Evolutionary conservation across 2,329 filamentous ascomycete genomes (phyloP).

Genomic region (Rasamsonia emersonii): DNA sequence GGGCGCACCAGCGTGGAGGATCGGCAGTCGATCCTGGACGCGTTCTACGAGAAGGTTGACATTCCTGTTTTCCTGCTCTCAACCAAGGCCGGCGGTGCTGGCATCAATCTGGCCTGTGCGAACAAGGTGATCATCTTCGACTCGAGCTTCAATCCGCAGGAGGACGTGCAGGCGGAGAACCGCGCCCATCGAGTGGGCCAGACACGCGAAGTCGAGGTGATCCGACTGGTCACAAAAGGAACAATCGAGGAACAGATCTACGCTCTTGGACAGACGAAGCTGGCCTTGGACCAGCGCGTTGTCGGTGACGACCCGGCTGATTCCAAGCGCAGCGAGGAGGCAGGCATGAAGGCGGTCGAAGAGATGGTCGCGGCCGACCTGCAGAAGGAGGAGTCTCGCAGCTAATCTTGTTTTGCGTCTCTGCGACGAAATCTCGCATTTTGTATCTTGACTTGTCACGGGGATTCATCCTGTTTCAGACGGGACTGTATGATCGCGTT

Average conservation of each 20-base stretch:
- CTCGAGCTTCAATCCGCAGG: slow-evolving; percentile 93
- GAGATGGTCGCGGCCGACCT: slow-evolving; percentile 41
- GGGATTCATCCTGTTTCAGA: too few relatives aligned
- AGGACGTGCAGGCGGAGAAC: slow-evolving; percentile 97
- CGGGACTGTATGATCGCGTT: too few relatives aligned
- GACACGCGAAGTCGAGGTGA: slow-evolving; percentile 79
- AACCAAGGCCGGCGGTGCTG: slow-evolving; percentile 90
- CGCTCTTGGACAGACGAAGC: slow-evolving; percentile 82
- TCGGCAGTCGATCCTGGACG: slow-evolving; percentile 79
- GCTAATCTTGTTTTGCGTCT: too few relatives aligned
- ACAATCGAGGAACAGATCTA: slow-evolving; percentile 94
- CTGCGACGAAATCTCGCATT: too few relatives aligned
- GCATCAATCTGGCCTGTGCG: slow-evolving; percentile 88
- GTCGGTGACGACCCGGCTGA: slow-evolving; percentile 51
- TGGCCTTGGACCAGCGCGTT: slow-evolving; percentile 73
- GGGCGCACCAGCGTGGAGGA: slow-evolving; percentile 73
- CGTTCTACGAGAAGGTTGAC: slow-evolving; percentile 64
- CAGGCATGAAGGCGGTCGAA: slow-evolving; percentile 42
- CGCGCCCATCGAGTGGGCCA: slow-evolving; percentile 92
- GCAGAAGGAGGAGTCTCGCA: slow-evolving; percentile 6
- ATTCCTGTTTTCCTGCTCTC: slow-evolving; percentile 90
- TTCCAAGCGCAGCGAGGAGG: slow-evolving; percentile 40
- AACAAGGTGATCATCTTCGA: slow-evolving; percentile 99
- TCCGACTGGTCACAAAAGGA: slow-evolving; percentile 67
- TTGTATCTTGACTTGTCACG: too few relatives aligned